A percentile compares a stretch with the other conserved stretches of the same genome.
Evolutionary conservation across 192 early-diverging fungal species (phyloP).

Genomic region (Umbelopsis ramanniana): DNA sequence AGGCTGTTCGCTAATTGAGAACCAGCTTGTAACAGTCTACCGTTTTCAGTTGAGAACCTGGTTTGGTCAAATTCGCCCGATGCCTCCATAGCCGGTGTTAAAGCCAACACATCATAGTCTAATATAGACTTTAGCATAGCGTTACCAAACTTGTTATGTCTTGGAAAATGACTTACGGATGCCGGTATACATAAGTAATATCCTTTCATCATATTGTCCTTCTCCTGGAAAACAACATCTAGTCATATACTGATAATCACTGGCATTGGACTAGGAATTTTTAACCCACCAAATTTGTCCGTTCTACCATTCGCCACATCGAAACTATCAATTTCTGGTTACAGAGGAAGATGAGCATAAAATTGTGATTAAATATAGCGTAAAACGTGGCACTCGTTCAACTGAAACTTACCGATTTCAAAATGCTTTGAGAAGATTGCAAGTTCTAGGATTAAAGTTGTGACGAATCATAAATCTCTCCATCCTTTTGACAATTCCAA

Average conservation of each 20-base stretch:
- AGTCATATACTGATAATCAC: neutral
- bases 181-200: conserved; percentile 48
- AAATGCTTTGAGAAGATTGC: conserved; percentile 75
- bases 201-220: conserved; percentile 55
- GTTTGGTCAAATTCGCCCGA: conserved; percentile 78
- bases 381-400: neutral
- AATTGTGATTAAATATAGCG: too few relatives aligned
- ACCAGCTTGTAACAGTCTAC: conserved; percentile 41
- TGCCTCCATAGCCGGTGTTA: conserved; percentile 57
- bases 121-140: neutral
- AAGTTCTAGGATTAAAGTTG: conserved; percentile 51
- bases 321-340: conserved; percentile 72
- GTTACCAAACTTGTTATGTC: neutral
- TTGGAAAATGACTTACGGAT: conserved; percentile 49
- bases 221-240: conserved; percentile 42
- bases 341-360: too few relatives aligned
- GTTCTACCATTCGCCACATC: conserved; percentile 71
- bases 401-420: conserved; percentile 47
- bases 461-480: too few relatives aligned
- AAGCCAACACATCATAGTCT: conserved; percentile 81
- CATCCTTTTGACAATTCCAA: neutral
- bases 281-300: conserved; percentile 68
- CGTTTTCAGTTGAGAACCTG: conserved; percentile 52
- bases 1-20: conserved; percentile 45
- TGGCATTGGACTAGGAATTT: neutral